phyloP scores from a whole-genome alignment of 2,329 filamentous ascomycete species.

The Aureobasidium sp. region DNA sequence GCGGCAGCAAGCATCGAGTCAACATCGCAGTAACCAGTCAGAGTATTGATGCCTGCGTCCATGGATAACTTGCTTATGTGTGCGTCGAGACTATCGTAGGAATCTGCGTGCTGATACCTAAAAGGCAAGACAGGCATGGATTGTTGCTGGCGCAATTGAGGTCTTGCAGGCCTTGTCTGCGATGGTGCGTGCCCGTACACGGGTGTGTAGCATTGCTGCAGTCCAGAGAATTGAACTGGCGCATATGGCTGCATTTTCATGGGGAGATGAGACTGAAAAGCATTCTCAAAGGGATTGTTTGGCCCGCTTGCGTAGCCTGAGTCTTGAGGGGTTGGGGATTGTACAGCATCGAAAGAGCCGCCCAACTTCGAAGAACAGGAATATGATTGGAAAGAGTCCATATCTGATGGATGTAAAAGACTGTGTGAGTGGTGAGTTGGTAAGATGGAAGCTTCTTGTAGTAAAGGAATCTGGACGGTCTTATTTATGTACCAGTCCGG shows the following conservation, averaged over 20 bases:
- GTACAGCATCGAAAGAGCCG: neutral
- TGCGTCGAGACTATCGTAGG: neutral
- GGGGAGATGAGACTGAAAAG: neutral
- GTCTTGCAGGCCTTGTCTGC: neutral
- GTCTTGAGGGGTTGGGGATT: neutral
- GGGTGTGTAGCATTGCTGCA: neutral
- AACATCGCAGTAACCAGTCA: neutral
- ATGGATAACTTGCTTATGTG: neutral
- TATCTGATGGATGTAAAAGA: neutral
- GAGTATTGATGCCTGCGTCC: neutral
- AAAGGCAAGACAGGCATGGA: neutral
- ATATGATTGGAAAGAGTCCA: neutral
- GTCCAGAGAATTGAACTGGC: neutral
- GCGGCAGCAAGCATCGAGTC: neutral
- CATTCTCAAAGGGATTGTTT: neutral
- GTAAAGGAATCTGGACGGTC: neutral
- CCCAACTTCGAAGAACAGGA: too few relatives aligned
- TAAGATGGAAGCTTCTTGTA: neutral
- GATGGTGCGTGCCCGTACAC: too few relatives aligned
- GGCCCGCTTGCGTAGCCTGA: neutral
- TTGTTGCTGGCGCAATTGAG: neutral
- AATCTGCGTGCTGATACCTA: neutral
- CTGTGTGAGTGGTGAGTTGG: neutral
- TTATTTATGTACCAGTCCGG: neutral
- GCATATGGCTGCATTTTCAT: neutral